phyloP scores from a whole-genome alignment of 2,329 filamentous ascomycete species.

The Fonsecaea nubica region DNA sequence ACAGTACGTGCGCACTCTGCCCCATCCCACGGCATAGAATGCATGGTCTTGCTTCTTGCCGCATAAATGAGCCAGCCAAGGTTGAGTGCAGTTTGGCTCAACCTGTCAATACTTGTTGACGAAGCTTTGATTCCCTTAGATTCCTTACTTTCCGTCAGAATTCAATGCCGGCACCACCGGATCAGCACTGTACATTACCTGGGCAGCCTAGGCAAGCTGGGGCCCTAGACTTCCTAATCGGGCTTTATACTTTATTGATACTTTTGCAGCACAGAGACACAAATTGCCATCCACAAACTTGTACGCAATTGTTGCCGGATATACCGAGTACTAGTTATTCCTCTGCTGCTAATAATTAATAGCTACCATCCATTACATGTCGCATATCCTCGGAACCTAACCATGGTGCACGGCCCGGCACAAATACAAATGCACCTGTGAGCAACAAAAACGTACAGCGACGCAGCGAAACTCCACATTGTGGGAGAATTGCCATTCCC shows the following conservation, averaged over 20 bases:
- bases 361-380: conserved; percentile 1
- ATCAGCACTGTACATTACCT: background rate
- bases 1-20: too few relatives aligned
- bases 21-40: too few relatives aligned
- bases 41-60: too few relatives aligned
- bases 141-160: background rate
- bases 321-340: background rate
- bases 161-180: background rate
- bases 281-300: background rate
- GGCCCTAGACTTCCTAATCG: background rate
- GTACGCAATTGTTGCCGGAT: background rate
- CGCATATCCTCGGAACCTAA: background rate
- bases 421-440: background rate
- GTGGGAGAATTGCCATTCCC: background rate
- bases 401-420: background rate
- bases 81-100: background rate
- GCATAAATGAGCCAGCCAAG: background rate
- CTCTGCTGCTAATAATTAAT: background rate
- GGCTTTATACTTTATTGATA: background rate
- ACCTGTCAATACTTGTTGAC: background rate
- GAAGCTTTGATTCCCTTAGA: background rate
- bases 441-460: background rate
- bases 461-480: background rate
- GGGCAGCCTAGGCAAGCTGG: too few relatives aligned
- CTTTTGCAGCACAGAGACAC: background rate